These are phyloP conservation scores for Comarum palustre DNA, from an alignment of 306 rosid genomes.

Conservation along the genomic window DNA sequence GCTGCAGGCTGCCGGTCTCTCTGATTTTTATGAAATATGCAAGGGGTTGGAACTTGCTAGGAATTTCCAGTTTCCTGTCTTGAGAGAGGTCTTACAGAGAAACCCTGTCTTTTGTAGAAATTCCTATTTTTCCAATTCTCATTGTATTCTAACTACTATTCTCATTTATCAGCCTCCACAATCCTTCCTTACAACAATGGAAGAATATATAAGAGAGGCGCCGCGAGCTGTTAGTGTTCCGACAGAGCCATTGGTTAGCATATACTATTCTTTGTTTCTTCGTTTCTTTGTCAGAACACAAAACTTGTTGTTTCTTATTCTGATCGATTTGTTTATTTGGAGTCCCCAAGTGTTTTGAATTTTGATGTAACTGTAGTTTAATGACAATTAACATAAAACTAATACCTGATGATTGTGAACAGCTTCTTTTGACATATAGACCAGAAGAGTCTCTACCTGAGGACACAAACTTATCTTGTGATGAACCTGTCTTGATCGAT, in stretches of 20 bases:
- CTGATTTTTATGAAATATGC: conserved; percentile 90
- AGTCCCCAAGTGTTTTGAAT: neutral
- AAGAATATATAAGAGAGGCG: conserved; percentile 91
- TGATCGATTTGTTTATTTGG: neutral
- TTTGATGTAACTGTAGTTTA: neutral
- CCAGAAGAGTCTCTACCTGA: conserved; percentile 68
- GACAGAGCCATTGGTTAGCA: conserved; percentile 81
- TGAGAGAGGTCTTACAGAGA: conserved; percentile 65
- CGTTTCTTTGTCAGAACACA: neutral
- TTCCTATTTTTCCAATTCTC: conserved; percentile 1
- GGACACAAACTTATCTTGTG: conserved; percentile 49
- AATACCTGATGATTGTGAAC: conserved; percentile 34
- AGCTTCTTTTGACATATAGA: conserved; percentile 91
- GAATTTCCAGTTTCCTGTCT: conserved; percentile 93
- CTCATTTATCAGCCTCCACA: conserved; percentile 75
- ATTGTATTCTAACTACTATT: conserved; percentile 16
- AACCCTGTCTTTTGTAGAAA: conserved; percentile 13
- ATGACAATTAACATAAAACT: conserved; percentile 12
- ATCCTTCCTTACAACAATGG: conserved; percentile 94
- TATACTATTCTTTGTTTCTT: neutral
- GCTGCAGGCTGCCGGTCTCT: conserved; percentile 75
- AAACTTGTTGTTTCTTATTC: neutral
- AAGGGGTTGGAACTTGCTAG: conserved; percentile 95
- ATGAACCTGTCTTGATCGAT: too few species aligned
- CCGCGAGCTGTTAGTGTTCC: conserved; percentile 83